These are phyloP conservation scores for Iberis pinnata DNA, from an alignment of 345 rosid species.

Conservation along the genomic window DNA sequence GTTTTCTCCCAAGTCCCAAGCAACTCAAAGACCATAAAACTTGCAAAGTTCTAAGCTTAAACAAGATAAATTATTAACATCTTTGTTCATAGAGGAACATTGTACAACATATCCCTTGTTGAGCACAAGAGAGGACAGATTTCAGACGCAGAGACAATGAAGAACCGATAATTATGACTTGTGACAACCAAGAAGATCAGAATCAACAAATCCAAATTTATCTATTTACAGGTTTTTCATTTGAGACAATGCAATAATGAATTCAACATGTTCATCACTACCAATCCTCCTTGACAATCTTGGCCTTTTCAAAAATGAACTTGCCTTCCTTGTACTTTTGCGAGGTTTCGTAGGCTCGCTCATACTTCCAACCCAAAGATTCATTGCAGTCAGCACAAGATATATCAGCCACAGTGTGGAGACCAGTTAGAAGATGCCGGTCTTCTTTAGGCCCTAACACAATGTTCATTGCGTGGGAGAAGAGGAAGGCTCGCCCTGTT, in stretches of 20 bases:
- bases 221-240: conserved; percentile 20
- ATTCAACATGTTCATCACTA: conserved; percentile 29
- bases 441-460: conserved; percentile 65
- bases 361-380: conserved; percentile 83
- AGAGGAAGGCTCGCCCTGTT: conserved; percentile 77
- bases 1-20: conserved; percentile 15
- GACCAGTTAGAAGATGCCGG: conserved; percentile 64
- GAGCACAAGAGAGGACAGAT: too few relatives aligned
- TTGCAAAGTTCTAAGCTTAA: too few relatives aligned
- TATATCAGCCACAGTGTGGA: conserved; percentile 81
- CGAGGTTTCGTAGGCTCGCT: conserved; percentile 58
- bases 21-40: too few relatives aligned
- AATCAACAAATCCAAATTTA: background rate
- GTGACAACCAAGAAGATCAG: too few relatives aligned
- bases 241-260: conserved; percentile 25
- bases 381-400: conserved; percentile 60
- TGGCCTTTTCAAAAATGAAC: conserved; percentile 73
- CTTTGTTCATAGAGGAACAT: too few relatives aligned
- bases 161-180: too few relatives aligned
- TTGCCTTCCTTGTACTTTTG: conserved; percentile 92
- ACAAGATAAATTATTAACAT: too few relatives aligned
- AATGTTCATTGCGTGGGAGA: conserved; percentile 79
- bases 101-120: too few relatives aligned
- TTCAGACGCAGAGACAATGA: too few relatives aligned
- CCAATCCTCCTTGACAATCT: conserved; percentile 71